These are phyloP conservation scores for Eutypella sp. DNA, from an alignment of 2,329 filamentous ascomycete species.

Conservation along the genomic window DNA sequence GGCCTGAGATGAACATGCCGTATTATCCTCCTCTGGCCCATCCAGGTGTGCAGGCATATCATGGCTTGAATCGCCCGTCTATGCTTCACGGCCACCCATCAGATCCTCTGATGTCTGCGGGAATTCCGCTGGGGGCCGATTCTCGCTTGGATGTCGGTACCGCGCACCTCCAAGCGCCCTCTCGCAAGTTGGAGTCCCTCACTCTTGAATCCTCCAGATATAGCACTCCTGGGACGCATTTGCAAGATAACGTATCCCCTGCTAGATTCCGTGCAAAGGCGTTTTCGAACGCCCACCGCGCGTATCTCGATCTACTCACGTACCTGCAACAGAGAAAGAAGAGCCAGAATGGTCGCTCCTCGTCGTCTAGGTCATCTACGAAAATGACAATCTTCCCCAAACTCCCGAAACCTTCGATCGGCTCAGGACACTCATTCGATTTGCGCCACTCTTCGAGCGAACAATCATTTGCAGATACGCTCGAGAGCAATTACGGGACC, in stretches of 20 bases:
- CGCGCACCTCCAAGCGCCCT: conserved; percentile 21
- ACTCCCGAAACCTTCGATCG: conserved; percentile 33
- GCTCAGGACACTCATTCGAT: conserved; percentile 9
- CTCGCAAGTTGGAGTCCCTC: conserved; percentile 27
- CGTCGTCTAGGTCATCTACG: conserved; percentile 33
- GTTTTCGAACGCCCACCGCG: conserved; percentile 63
- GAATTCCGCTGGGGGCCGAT: conserved; percentile 34
- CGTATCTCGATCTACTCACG: conserved; percentile 66
- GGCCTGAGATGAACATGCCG: conserved; percentile 31
- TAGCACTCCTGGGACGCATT: conserved; percentile 8
- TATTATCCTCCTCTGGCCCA: conserved; percentile 28
- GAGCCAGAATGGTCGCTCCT: conserved; percentile 33
- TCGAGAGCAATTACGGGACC: conserved; percentile 8
- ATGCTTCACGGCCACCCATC: conserved; percentile 23
- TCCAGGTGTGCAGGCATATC: conserved; percentile 27
- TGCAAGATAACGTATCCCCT: conserved; percentile 23
- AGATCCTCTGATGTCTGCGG: conserved; percentile 12
- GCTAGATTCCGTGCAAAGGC: conserved; percentile 61
- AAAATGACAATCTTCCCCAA: conserved; percentile 54
- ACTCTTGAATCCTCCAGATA: conserved; percentile 25
- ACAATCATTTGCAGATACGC: conserved; percentile 9
- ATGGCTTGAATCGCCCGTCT: conserved; percentile 25
- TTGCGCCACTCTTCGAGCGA: conserved; percentile 12
- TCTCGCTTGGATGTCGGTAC: conserved; percentile 24
- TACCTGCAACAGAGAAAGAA: conserved; percentile 58